Percentiles rank a stretch among this genome's conserved stretches.
These are phyloP conservation scores for Fusarium oligoseptatum DNA, from an alignment of 2,329 filamentous ascomycete species.

Conservation along the genomic window DNA sequence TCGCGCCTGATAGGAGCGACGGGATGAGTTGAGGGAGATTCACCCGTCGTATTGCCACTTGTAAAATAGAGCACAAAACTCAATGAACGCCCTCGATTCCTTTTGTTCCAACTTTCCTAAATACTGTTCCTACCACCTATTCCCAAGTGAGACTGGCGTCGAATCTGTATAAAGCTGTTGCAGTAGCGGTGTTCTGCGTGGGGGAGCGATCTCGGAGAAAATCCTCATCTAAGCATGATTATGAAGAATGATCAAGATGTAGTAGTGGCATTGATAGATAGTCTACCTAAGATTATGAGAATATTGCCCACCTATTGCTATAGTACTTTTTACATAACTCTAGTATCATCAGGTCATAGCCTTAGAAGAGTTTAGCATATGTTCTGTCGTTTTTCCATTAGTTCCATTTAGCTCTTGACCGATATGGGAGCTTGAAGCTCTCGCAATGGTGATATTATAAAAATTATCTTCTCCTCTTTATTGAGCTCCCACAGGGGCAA, in stretches of 20 bases:
- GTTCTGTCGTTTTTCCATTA: not conserved
- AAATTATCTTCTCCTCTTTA: too few species aligned
- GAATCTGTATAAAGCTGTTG: not conserved
- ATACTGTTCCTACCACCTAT: not conserved
- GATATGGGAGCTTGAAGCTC: too few species aligned
- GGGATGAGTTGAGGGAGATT: slow-evolving; percentile 58
- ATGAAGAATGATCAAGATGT: not conserved
- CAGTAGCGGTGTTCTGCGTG: not conserved
- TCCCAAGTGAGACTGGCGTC: not conserved
- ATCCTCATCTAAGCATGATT: not conserved
- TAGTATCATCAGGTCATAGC: not conserved
- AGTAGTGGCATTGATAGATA: not conserved
- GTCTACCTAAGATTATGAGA: not conserved
- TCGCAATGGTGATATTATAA: too few species aligned
- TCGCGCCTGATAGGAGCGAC: slow-evolving; percentile 62
- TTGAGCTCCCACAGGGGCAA: too few species aligned
- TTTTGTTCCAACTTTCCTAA: slow-evolving; percentile 59
- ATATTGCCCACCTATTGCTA: not conserved
- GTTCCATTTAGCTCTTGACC: too few species aligned
- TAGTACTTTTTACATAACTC: not conserved
- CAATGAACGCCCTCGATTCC: slow-evolving; percentile 72
- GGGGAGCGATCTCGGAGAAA: not conserved
- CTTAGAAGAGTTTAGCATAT: not conserved
- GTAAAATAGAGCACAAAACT: slow-evolving; percentile 75
- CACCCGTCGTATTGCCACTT: slow-evolving; percentile 67